Evolutionary conservation across 768 basidiomycete species (phyloP).

Genomic region (Hygrophoropsis aurantiaca): DNA sequence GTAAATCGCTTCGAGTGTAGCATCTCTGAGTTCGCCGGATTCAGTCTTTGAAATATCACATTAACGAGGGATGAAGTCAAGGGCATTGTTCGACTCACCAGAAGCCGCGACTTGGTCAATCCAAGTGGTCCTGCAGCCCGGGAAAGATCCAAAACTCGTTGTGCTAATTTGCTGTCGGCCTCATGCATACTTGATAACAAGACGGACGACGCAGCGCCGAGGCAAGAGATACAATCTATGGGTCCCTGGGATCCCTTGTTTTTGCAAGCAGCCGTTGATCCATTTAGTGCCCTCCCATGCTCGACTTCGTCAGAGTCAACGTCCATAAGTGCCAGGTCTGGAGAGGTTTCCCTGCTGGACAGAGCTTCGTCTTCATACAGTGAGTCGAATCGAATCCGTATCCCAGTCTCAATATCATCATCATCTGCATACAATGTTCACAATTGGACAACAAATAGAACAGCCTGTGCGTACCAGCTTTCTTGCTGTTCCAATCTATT

Average conservation of each 20-base stretch:
- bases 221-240: constrained; percentile 33
- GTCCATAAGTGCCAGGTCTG: constrained; percentile 11
- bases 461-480: constrained; percentile 56
- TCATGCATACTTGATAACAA: constrained; percentile 20
- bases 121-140: constrained; percentile 21
- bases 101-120: constrained; percentile 25
- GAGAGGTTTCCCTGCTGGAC: constrained; percentile 9
- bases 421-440: constrained; percentile 54
- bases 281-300: constrained; percentile 31
- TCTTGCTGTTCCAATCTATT: constrained; percentile 87
- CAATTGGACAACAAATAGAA: not conserved
- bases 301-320: constrained; percentile 13
- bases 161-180: constrained; percentile 17
- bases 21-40: constrained; percentile 4
- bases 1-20: constrained; percentile 33
- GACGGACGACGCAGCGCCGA: constrained; percentile 17
- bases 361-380: constrained; percentile 10
- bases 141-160: constrained; percentile 13
- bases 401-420: constrained; percentile 75
- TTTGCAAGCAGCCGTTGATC: constrained; percentile 49
- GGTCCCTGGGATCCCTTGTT: constrained; percentile 20
- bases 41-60: no score
- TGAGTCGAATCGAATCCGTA: constrained; percentile 46
- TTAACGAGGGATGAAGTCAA: no score
- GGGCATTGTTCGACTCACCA: constrained; percentile 26